Conservation (phyloP, 108 stramenopile genomes). For the Seminavis robusta region DNA sequence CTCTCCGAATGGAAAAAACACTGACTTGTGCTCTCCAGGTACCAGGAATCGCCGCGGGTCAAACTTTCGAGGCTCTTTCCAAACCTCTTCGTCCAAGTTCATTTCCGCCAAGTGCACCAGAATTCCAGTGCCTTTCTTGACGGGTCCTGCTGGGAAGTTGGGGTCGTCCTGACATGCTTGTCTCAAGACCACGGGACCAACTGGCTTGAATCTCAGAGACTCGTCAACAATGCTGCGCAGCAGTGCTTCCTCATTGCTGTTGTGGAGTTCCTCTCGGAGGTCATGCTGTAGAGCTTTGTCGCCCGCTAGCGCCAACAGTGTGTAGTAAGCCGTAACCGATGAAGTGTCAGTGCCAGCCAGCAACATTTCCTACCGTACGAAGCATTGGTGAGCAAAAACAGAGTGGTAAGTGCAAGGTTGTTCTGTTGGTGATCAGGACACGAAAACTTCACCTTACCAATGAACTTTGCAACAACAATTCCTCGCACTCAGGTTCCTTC, state of each 20-base stretch:
- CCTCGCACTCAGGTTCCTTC: too few species aligned
- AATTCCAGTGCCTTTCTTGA: not conserved
- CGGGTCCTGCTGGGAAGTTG: not conserved
- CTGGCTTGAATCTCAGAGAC: conserved; percentile 4
- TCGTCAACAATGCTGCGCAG: not conserved
- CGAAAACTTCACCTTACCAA: too few species aligned
- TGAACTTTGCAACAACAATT: too few species aligned
- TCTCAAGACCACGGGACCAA: conserved; percentile 3
- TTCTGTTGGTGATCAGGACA: too few species aligned
- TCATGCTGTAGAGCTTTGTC: too few species aligned
- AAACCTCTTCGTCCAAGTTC: too few species aligned
- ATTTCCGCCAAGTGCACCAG: conserved; percentile 3
- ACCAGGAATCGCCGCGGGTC: not conserved
- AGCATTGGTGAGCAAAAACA: too few species aligned
- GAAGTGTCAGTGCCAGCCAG: conserved; percentile 5
- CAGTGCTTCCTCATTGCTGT: not conserved
- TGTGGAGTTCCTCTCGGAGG: not conserved
- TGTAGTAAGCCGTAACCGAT: not conserved
- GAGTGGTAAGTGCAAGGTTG: too few species aligned
- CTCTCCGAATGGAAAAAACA: conserved; percentile 3
- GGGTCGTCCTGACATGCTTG: not conserved
- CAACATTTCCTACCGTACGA: not conserved
- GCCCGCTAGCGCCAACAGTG: not conserved
- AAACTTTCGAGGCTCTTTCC: too few species aligned
- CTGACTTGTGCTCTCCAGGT: not conserved